Conservation (phyloP, 495 filamentous ascomycete genomes). For the Hypoxylon fuscum region DNA sequence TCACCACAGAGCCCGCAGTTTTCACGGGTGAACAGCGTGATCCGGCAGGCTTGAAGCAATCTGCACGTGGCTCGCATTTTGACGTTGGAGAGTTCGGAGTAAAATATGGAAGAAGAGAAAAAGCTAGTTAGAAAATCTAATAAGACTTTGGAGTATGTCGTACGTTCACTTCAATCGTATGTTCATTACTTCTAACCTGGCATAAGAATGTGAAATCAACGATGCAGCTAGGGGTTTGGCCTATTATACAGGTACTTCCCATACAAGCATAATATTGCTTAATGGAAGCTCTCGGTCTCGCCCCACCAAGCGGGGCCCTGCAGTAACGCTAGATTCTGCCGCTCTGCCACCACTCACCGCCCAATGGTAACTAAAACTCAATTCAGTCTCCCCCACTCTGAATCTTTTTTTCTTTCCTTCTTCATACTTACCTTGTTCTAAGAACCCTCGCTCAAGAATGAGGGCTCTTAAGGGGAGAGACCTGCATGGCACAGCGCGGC, state of each 20-base stretch:
- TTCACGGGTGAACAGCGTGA: conserved; percentile 84
- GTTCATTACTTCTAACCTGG: background rate
- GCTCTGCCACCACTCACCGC: no score
- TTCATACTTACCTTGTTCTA: background rate
- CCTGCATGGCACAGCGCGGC: no score
- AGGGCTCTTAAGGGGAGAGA: background rate
- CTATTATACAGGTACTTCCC: background rate
- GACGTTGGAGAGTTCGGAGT: background rate
- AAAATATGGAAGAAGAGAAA: background rate
- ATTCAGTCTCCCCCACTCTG: background rate
- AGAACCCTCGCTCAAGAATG: conserved; percentile 2
- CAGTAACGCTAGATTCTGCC: conserved; percentile 12
- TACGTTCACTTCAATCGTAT: conserved; percentile 1
- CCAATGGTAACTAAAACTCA: no score
- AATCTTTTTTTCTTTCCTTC: background rate
- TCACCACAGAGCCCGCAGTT: conserved; percentile 82
- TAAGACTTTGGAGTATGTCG: background rate
- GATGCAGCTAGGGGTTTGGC: background rate
- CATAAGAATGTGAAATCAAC: background rate
- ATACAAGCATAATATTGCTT: no score
- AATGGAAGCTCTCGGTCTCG: no score
- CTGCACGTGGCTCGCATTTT: conserved; percentile 51
- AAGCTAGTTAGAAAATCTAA: background rate
- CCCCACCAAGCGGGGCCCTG: conserved; percentile 19
- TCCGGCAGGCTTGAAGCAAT: conserved; percentile 67